Evolutionary conservation across 2,329 filamentous ascomycete species (phyloP), one percentile per base, ranked within the genome.

Genomic region (Mollisia scopiformis): DNA sequence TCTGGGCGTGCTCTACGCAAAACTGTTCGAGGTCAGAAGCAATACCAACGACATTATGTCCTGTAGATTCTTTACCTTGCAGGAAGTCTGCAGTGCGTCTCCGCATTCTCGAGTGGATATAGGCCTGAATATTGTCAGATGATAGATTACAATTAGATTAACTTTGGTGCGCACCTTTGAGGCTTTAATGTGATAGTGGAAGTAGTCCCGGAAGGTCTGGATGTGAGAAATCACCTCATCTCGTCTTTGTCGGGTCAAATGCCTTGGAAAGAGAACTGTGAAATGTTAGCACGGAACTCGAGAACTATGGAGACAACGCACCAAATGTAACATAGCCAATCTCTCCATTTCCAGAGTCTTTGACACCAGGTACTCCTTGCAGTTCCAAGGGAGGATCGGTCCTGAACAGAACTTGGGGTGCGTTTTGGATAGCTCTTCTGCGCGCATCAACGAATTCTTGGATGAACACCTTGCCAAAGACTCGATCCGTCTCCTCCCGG

Each of bases 171-270:
- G 55, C 76, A 88, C 86, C 83, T 99, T 99, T 65, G 93, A 97
- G 30, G 95, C 96, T 80, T 99, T 99, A 80, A 99, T 99, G 78
- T 99, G 95, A 77, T 99, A 99, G 78, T 99, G 95, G 84, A 99
- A 99, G 79, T 99, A 99, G 75, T 99, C 95, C 68, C 95, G 91
- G 91, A 99, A 99, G 14, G 95, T 99, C 79, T 99, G 96, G 72
- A 99, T 98, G 76, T 99, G 96, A 54, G 93, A 97, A 70, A 99
- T 99, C 75, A 96, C 93, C 68, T 97, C 93, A 62, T 91, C 89
- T 80, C 96, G 92, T 74, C 93, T 87, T 77, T 97, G 92, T 14
- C 88, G 87, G 14, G 93, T 94, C 67, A 99, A 83, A 77, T 99
- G 96, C 66, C 95, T 89, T 50, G 95, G 94, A 81, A 99, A 99